Evolutionary conservation across 2,329 filamentous ascomycete species (phyloP).

Genomic region (Neurospora sp.): DNA sequence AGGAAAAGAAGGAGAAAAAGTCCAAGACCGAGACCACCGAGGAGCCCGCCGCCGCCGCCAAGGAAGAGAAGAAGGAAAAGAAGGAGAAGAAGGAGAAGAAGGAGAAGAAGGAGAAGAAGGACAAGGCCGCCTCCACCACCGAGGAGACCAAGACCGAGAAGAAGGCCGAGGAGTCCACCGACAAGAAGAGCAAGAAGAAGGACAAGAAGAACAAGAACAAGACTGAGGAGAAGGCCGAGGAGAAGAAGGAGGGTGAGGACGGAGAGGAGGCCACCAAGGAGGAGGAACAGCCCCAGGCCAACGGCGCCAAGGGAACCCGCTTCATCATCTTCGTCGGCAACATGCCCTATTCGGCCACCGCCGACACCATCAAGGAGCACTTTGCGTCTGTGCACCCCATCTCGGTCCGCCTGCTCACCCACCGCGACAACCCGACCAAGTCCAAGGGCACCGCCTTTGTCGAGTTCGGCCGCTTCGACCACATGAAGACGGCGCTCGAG

Average conservation of each 20-base stretch:
- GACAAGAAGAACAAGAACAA: constrained; percentile 19
- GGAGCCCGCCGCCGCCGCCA: constrained; percentile 9
- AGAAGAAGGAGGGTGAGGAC: constrained; percentile 5
- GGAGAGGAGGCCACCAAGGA: constrained; percentile 9
- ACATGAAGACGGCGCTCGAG: constrained; percentile 88
- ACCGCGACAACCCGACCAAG: constrained; percentile 36
- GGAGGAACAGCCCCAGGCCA: constrained; percentile 11
- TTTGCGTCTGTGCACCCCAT: constrained; percentile 67
- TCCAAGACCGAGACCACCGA: constrained; percentile 24
- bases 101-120: constrained; percentile 10
- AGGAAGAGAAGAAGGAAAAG: constrained; percentile 3
- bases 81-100: constrained; percentile 7
- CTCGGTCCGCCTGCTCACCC: constrained; percentile 61
- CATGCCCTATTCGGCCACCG: constrained; percentile 75
- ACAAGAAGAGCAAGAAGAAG: constrained; percentile 19
- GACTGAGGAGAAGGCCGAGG: constrained; percentile 13
- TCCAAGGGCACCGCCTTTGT: constrained; percentile 63
- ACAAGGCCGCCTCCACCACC: background rate
- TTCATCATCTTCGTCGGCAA: constrained; percentile 68
- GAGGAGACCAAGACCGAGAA: background rate
- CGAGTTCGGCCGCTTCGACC: constrained; percentile 77
- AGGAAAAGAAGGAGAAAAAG: constrained; percentile 18
- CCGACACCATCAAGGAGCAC: constrained; percentile 59
- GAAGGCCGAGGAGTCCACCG: background rate
- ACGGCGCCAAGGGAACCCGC: constrained; percentile 49